Conservation (phyloP, 208 protist species). For the Acanthamoeba lugdunensis region DNA sequence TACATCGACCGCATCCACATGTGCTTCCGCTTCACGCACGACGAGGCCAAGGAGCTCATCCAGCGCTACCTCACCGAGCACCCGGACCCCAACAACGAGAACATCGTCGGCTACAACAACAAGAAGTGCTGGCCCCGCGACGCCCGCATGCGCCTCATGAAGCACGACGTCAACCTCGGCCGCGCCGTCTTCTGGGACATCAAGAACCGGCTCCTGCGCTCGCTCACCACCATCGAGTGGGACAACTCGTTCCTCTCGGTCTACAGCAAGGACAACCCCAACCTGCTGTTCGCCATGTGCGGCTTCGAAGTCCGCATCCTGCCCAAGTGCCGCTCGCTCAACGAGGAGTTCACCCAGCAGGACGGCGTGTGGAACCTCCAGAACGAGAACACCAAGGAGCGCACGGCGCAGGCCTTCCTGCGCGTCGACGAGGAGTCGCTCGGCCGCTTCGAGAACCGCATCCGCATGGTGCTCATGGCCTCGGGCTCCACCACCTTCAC, state of each 20-base stretch:
- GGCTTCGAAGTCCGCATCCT: constrained; percentile 98
- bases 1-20: constrained; percentile 98
- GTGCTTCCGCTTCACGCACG: constrained; percentile 96
- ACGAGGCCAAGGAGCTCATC: constrained; percentile 98
- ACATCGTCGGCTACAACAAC: constrained; percentile 99
- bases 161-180: constrained; percentile 99
- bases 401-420: constrained; percentile 98
- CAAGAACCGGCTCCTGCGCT: constrained; percentile 97
- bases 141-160: constrained; percentile 98
- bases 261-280: constrained; percentile 99
- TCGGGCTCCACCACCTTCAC: constrained; percentile 99
- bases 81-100: constrained; percentile 99
- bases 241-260: constrained; percentile 98
- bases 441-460: constrained; percentile 97
- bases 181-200: constrained; percentile 99
- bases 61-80: constrained; percentile 98
- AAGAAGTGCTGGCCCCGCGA: constrained; percentile 99
- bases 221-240: constrained; percentile 96
- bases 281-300: constrained; percentile 99
- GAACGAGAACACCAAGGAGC: constrained; percentile 97
- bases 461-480: constrained; percentile 98
- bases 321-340: constrained; percentile 92
- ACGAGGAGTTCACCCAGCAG: constrained; percentile 92
- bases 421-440: constrained; percentile 96
- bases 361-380: constrained; percentile 99